Conservation (phyloP, 805 yeast species). For the Candida maltosa region DNA sequence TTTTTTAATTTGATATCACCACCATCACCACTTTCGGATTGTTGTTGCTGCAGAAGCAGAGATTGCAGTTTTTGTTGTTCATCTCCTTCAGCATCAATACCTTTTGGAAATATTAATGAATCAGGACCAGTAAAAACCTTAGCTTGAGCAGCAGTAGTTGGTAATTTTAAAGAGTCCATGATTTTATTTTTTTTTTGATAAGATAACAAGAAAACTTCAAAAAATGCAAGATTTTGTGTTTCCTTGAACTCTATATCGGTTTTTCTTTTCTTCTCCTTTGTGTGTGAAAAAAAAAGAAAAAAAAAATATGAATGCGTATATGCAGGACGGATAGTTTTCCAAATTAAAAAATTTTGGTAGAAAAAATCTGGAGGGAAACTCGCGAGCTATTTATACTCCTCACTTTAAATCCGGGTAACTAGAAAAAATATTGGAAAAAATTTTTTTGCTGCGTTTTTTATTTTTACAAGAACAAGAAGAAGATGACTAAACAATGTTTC, state of each 20-base stretch:
- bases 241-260: too few relatives aligned
- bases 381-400: conserved; percentile 15
- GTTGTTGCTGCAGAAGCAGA: too few relatives aligned
- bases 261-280: too few relatives aligned
- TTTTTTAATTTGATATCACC: conserved; percentile 7
- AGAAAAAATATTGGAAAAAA: neutral
- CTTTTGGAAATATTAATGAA: conserved; percentile 62
- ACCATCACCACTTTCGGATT: neutral
- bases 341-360: conserved; percentile 3
- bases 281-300: conserved; percentile 6
- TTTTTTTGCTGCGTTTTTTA: too few relatives aligned
- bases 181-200: conserved; percentile 1
- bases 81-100: conserved; percentile 28
- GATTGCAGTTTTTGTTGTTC: neutral
- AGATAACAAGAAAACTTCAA: neutral
- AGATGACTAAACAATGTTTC: too few relatives aligned
- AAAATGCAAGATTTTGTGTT: too few relatives aligned
- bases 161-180: conserved; percentile 76
- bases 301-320: neutral
- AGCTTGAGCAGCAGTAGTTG: conserved; percentile 76
- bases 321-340: too few relatives aligned
- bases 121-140: conserved; percentile 67
- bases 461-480: too few relatives aligned
- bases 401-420: conserved; percentile 17
- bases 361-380: conserved; percentile 9